Base-by-base conservation (phyloP, 1,284 basidiomycete species). In the Malassezia equina region DNA sequence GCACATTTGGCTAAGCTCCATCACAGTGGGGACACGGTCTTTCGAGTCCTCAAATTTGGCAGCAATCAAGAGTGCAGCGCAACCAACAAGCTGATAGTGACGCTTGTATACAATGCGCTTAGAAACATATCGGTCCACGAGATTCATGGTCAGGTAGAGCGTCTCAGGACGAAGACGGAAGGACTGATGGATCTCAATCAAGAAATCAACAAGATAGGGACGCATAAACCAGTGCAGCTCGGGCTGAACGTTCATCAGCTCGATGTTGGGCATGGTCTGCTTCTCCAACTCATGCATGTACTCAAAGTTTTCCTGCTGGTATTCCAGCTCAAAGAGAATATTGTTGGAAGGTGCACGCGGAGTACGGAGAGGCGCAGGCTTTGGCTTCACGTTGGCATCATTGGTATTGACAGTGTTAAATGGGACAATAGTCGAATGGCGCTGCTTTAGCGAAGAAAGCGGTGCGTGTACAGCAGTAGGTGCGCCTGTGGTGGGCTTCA, bases 31-130 rank as follows among this genome's bases (percentile, higher is more conserved):
- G 2, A 98, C 90, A 58, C 90, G 88, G 75, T 98, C 93, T 78
- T 99, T 98, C 39, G 91, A 86, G 73, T 99, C 94, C 78, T 99
- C 94, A 69, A 94, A 99, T 78, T 99, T 99, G 68, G 94, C 88
- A 5, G 94, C 94, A 66, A 98, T 96, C 90, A 93, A 93, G 4
- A 99, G 81, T 19, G 94, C 90, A 12, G 93, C 89, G 71, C 94
- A 98, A 29, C 94, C 94, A 50, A 98, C 93, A 48, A 99, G 86
- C 75, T 99, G 94, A 76, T 96, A 98, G 78, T 99, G 94, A 77
- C 94, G 94, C 79, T 91, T 90, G 79, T 90, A 96, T 52, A 98
- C 94, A 64, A 98, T 86, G 42, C 94, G 88, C 66, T 91, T 90
- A 49, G 94, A 96, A 27, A 98, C 89, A 77, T 98, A 99, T 66